Evolutionary conservation across 2,329 filamentous ascomycete species (phyloP), one percentile per base, ranked within the genome.

Genomic region (Penicillium sp.): DNA sequence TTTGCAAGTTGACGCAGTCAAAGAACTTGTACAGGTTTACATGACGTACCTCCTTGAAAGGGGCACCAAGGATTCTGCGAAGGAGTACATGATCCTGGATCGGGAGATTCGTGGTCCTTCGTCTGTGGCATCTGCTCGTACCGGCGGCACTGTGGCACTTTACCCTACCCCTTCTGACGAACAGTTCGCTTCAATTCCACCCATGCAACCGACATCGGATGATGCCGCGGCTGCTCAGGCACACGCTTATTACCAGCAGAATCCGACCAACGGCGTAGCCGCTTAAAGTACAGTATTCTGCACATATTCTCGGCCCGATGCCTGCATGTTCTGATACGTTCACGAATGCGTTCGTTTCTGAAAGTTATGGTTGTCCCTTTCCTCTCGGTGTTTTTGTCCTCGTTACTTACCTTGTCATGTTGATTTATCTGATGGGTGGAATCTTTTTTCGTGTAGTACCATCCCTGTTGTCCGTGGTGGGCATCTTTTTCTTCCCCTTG

Each of bases 11-110:
- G 74, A 82, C 0, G 81, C 84, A 0, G 87, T 93, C 72, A 89
- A 87, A 70, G 88, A 91, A 41, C 76, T 99, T 5, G 86, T 87
- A 38, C 82, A 89, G 58, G 78, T 81, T 51, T 99, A 97, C 72
- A 85, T 97, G 78, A 78, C 81, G 11, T 97, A 94, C 67, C 79
- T 99, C 34, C 84, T 96, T 59, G 87, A 95, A 64, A 82, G 89
- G 50, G 92, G 93, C 13, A 86, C 84, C 57, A 89, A 91, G 70
- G 84, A 92, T 30, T 84, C 90, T 2, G 93, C 95, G 77, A 90
- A 91, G 74, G 88, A 92, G 64, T 96, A 92, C 71, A 80, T 97
- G 68, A 78, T 81, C 55, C 78, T 97, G 34, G 93, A 99, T 69
- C 84, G 86, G 40, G 89, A 96, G 71, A 84, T 97, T 56, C 94